Conservation (phyloP, 1,284 basidiomycete genomes). For the Retiboletus fuscus region DNA sequence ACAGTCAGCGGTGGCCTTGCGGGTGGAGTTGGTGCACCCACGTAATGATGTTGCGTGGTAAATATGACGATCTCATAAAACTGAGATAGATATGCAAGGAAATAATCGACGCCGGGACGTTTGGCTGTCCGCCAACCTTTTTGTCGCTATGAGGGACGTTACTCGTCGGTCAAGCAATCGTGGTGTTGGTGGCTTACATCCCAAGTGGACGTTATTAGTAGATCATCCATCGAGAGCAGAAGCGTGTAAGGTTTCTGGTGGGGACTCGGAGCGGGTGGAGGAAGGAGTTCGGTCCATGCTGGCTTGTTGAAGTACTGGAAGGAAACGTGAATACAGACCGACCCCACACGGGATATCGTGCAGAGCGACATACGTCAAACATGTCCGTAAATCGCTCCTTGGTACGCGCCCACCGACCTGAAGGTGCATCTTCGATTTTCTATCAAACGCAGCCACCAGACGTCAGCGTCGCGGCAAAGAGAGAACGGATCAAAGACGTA, state of each 20-base stretch:
- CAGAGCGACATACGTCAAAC: constrained; percentile 71
- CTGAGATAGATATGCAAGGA: constrained; percentile 92
- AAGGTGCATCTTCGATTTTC: constrained; percentile 67
- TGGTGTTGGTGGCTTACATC: constrained; percentile 71
- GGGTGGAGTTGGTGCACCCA: constrained; percentile 54
- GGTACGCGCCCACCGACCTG: constrained; percentile 71
- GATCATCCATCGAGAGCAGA: constrained; percentile 91
- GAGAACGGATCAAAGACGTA: constrained; percentile 46
- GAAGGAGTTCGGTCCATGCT: constrained; percentile 90
- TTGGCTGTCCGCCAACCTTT: constrained; percentile 93
- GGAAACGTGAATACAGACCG: constrained; percentile 7
- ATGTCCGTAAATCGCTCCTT: constrained; percentile 67
- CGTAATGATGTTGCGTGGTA: constrained; percentile 91
- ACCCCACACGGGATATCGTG: not conserved
- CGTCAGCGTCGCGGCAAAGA: constrained; percentile 15
- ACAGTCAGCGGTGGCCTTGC: constrained; percentile 6
- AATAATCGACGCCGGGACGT: constrained; percentile 97
- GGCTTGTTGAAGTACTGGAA: constrained; percentile 90
- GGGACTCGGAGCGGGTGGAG: constrained; percentile 86
- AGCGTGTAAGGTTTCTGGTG: constrained; percentile 94
- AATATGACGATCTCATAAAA: constrained; percentile 98
- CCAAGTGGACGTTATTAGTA: constrained; percentile 95
- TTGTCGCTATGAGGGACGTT: constrained; percentile 66
- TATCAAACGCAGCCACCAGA: constrained; percentile 39
- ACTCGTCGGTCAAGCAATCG: not conserved